Evolutionary conservation across 108 stramenopile genomes (phyloP).

Genomic region (Discostella stelligeroides): DNA sequence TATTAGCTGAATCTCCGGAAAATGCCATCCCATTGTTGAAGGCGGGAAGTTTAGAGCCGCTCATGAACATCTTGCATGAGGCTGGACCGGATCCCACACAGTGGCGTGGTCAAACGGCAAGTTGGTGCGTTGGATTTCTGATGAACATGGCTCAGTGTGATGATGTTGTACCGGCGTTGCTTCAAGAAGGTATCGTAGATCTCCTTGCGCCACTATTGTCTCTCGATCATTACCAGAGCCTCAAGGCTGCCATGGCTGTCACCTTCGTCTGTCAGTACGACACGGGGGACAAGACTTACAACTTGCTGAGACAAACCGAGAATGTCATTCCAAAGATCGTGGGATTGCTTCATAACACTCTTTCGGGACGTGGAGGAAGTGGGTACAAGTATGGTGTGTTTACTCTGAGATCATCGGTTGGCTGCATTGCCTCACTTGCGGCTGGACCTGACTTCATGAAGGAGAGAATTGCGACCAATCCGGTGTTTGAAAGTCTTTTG

Average conservation of each 20-base stretch:
- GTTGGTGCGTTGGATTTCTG: slow-evolving; percentile 92
- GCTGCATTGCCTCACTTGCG: slow-evolving; percentile 88
- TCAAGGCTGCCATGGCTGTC: slow-evolving; percentile 93
- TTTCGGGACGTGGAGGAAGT: slow-evolving; percentile 86
- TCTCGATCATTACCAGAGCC: slow-evolving; percentile 90
- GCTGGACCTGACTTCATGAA: slow-evolving; percentile 92
- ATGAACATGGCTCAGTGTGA: slow-evolving; percentile 93
- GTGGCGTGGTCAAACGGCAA: slow-evolving; percentile 92
- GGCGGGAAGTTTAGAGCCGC: slow-evolving; percentile 74
- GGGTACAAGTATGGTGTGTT: slow-evolving; percentile 94
- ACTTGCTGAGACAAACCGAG: slow-evolving; percentile 87
- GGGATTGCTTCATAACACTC: slow-evolving; percentile 84
- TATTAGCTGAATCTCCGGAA: slow-evolving; percentile 85
- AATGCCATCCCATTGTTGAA: slow-evolving; percentile 85
- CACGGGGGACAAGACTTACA: slow-evolving; percentile 89
- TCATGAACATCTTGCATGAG: slow-evolving; percentile 89
- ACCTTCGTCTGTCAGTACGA: slow-evolving; percentile 90
- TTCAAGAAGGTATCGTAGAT: slow-evolving; percentile 87
- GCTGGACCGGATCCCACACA: slow-evolving; percentile 91
- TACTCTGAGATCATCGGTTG: slow-evolving; percentile 86
- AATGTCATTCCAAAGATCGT: slow-evolving; percentile 93
- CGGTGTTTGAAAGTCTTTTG: slow-evolving; percentile 87
- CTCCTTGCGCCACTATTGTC: slow-evolving; percentile 83
- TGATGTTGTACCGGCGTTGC: slow-evolving; percentile 85
- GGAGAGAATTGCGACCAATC: slow-evolving; percentile 84